A percentile compares a stretch with the other conserved stretches of the same genome.
These are phyloP conservation scores for Ophiostoma quercus DNA, from an alignment of 2,329 filamentous ascomycete genomes.

Conservation along the genomic window DNA sequence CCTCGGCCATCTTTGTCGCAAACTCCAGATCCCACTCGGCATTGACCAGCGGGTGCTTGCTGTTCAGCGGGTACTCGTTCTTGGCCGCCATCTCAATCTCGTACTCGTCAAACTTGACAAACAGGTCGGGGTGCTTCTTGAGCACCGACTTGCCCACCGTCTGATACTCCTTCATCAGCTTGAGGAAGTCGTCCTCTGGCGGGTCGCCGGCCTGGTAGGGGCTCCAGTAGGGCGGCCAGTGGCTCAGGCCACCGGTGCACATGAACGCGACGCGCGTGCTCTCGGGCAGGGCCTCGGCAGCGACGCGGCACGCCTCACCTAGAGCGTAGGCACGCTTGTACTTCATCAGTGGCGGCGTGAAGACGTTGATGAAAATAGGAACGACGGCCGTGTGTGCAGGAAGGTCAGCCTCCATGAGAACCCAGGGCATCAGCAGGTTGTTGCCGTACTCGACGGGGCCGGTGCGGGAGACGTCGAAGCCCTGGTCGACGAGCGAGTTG, in stretches of 20 bases:
- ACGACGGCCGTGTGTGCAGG: constrained; percentile 21
- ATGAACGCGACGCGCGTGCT: constrained; percentile 24
- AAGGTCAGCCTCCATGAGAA: constrained; percentile 25
- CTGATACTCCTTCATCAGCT: constrained; percentile 28
- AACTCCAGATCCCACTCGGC: constrained; percentile 26
- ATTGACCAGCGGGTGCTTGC: constrained; percentile 27
- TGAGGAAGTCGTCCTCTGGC: constrained; percentile 26
- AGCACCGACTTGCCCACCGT: constrained; percentile 26
- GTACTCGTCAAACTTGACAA: constrained; percentile 26
- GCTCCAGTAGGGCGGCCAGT: constrained; percentile 28
- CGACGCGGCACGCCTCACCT: constrained; percentile 31
- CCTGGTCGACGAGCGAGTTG: constrained; percentile 25
- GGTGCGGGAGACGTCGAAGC: constrained; percentile 25
- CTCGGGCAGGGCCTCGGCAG: constrained; percentile 26
- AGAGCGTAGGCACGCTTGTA: constrained; percentile 33
- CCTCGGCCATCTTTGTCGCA: constrained; percentile 19
- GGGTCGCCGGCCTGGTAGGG: constrained; percentile 26
- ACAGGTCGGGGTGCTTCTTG: constrained; percentile 24
- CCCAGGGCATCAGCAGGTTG: constrained; percentile 27
- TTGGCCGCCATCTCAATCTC: constrained; percentile 26
- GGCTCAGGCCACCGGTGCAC: constrained; percentile 25
- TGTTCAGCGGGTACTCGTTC: constrained; percentile 28
- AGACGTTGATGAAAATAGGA: constrained; percentile 26
- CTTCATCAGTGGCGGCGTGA: constrained; percentile 26
- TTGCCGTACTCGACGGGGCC: constrained; percentile 26